Base-by-base conservation (phyloP, 495 filamentous ascomycete genomes). In the Aspergillus bertholletiae region DNA sequence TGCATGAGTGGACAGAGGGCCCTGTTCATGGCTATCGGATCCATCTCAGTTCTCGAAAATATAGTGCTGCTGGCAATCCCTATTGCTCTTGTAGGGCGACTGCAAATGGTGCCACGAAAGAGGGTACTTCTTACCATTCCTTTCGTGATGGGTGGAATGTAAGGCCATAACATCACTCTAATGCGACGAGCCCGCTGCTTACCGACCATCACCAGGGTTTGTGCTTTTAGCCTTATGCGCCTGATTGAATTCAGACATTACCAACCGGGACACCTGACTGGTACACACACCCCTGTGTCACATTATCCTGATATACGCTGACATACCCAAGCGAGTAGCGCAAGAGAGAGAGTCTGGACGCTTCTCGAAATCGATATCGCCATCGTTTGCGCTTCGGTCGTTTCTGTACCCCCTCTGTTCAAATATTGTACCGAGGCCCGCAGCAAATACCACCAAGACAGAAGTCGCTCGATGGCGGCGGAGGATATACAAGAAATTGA, bases 331-430 rank as follows among this genome's bases (percentile, higher is more conserved):
- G 63, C 15, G 2, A 53, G 49, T 45, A 59, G 56, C 54, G 67
- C 74, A 1, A 63, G 71, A n/a, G 69, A 70, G 5, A 70, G 74
- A 0, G 72, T 73, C 47, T 83, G 79, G 79, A 76, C 76, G 7
- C 67, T 74, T n/a, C 65, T 75, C 35, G 80, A 83, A 59, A 58
- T 81, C 8, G 72, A 74, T 61, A 69, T 75, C 5, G 78, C 74
- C 27, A 79, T 81, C 21, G 72, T 73, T 26, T 81, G 77, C 51
- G 70, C 70, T 21, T 81, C 72, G 30, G 63, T 82, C 1, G 67
- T 77, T 3, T 59, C 75, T 46, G 54, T 74, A 58, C 56, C 64
- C 49, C 49, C 67, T 1, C 39, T 69, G 1, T 35, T 65, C 50
- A 47, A 56, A 26, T 32, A 22, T 23, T 66, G 53, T 18, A 2